Evolutionary conservation across 805 yeast genomes (phyloP), one percentile per base, ranked within the genome.

Genomic region (Sungouiella thailandica): DNA sequence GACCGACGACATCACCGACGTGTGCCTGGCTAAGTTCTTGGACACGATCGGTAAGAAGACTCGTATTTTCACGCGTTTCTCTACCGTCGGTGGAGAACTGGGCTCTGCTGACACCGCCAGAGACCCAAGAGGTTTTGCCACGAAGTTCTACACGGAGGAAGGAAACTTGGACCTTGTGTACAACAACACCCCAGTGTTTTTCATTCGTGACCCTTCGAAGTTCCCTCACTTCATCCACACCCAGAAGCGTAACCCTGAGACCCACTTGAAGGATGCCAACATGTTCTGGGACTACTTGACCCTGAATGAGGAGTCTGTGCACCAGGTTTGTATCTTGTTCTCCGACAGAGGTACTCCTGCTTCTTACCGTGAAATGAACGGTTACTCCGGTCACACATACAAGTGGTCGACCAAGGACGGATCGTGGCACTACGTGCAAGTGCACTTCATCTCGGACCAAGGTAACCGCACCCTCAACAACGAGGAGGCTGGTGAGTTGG

Each of bases 201-300:
- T 85, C 65, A 63, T 85, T 44, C 78, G 95, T 65, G 94, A 86
- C 58, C 88, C 90, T 34, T 68, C 80, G 39, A 84, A 86, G 67
- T 86, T 85, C 68, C 93, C 94, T 30, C 85, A 80, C 53, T 84
- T 85, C 54, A 85, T 85, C 54, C 95, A 86, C 62, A 82, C 95
- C 14, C 95, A 86, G 61, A 84, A 85, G 77, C 74, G 94, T 65
- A 73, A 81, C 64, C 93, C 94, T 3, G 39, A 80, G 57, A 83
- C 88, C 26, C 83, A 83, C 61, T 66, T 81, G 60, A 81, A 81
- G 60, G 93, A 83, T 58, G 71, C 90, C 13, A 73, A 80, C 62
- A 78, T 78, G 83, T 82, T 82, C 59, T 84, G 94, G 94, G 90
- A 84, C 61, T 84, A 80, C 57, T 70, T 82, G 55, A 74, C 82